Base-by-base conservation (phyloP, 208 protist genomes). In the Spongospora subterranea region DNA sequence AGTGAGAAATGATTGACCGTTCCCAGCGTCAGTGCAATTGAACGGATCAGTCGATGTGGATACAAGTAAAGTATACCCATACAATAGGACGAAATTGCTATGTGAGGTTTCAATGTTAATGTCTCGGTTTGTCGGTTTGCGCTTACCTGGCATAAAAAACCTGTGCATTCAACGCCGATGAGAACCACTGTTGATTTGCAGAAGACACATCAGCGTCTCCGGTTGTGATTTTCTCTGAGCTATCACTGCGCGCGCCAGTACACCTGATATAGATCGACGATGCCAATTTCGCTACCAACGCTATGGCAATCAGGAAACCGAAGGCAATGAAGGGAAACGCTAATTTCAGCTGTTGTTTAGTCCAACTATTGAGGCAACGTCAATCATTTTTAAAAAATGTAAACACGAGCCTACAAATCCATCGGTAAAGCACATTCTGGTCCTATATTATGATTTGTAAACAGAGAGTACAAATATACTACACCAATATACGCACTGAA, bases 1-100 rank as follows among this genome's bases (percentile, higher is more conserved):
- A 20, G 6, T 35, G 71, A 82, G 35, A 35, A 82, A 35, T 45
- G 13, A 43, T 43, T 82, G 71, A 82, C 71, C 71, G 11, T 13
- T 6, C 6, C 71, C 71, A 20, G 40, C 71, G 35, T 82, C 71
- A 20, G 6, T 6, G n/a, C 71, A 82, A 82, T 82, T 82, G 35
- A 82, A 35, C 71, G 71, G 17, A 43, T 82, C 71, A 45, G 40
- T 13, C 6, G 71, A 6, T 20, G 71, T 35, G 6, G 71, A 82
- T n/a, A 82, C 71, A 6, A 82, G n/a, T 82, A 82, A 82, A 20
- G 71, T 82, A n/a, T 82, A 43, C 13, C 71, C 71, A n/a, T 82
- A 43, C n/a, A 45, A 17, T n/a, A 82, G 35, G n/a, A 82, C 35
- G n/a, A 82, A n/a, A n/a, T 45, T 43, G 71, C 71, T 82, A n/a